phyloP scores from a whole-genome alignment of 208 protist genomes.

The Wallacemonas sp. region DNA sequence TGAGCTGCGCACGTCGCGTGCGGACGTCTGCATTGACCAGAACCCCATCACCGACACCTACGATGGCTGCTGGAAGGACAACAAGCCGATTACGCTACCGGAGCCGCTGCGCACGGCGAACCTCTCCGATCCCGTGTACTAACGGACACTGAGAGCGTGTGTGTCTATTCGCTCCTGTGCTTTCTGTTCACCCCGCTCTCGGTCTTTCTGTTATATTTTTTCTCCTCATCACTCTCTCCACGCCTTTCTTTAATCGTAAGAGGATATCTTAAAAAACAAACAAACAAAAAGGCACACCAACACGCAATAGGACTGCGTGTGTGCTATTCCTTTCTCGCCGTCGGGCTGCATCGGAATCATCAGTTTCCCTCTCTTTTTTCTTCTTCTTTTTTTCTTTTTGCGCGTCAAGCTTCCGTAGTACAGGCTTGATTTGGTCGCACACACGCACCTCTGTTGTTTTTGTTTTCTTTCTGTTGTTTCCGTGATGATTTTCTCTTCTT shows the following conservation, averaged over 20 bases:
- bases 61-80: slow-evolving; percentile 40
- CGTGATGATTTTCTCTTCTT: neutral
- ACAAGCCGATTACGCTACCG: slow-evolving; percentile 32
- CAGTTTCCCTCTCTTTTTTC: slow-evolving; percentile 19
- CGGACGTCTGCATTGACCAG: slow-evolving; percentile 58
- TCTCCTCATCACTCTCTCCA: no score
- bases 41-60: slow-evolving; percentile 68
- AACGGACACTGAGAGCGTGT: neutral
- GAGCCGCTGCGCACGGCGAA: slow-evolving; percentile 37
- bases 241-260: no score
- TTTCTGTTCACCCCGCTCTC: slow-evolving; percentile 13
- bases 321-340: no score
- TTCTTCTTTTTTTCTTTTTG: slow-evolving; percentile 1
- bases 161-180: slow-evolving; percentile 7
- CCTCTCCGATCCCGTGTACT: slow-evolving; percentile 64
- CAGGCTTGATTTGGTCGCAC: no score
- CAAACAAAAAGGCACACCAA: no score
- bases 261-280: no score
- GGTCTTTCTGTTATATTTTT: slow-evolving; percentile 15
- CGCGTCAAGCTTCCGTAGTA: neutral
- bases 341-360: no score
- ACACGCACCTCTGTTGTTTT: slow-evolving; percentile 2
- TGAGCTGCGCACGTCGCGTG: slow-evolving; percentile 25
- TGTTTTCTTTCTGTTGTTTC: slow-evolving; percentile 6
- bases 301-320: no score